Evolutionary conservation across 2,329 filamentous ascomycete species (phyloP).

Genomic region (Mycosphaerella sp.): DNA sequence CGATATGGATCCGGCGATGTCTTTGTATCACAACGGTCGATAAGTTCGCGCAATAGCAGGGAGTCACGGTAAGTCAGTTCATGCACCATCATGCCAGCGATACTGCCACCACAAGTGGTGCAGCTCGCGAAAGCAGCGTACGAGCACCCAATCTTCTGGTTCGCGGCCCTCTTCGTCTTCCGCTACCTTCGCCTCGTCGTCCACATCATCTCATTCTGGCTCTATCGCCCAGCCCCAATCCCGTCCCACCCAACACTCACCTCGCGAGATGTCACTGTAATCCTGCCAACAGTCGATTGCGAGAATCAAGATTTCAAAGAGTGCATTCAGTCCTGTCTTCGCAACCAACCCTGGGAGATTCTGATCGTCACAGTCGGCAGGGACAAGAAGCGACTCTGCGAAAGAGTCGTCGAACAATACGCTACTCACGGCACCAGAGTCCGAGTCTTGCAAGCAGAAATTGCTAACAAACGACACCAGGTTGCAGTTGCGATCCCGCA

Average conservation of each 20-base stretch:
- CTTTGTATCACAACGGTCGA: too few species aligned
- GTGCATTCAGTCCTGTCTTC: conserved; percentile 4
- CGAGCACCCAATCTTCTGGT: conserved; percentile 3
- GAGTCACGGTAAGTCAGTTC: not conserved
- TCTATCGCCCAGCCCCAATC: conserved; percentile 6
- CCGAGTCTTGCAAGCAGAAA: not conserved
- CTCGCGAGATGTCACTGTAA: conserved; percentile 7
- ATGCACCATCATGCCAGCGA: not conserved
- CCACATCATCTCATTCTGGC: conserved; percentile 8
- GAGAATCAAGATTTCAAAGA: conserved; percentile 11
- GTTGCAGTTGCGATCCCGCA: conserved; percentile 3
- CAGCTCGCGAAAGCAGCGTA: conserved; percentile 1
- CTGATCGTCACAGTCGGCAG: conserved; percentile 9
- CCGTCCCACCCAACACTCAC: not conserved
- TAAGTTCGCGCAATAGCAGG: too few species aligned
- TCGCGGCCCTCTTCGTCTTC: conserved; percentile 10
- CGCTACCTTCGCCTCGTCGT: conserved; percentile 11
- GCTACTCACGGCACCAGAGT: not conserved
- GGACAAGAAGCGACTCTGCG: not conserved
- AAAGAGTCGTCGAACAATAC: not conserved
- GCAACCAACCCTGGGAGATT: conserved; percentile 3
- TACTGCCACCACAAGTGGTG: not conserved
- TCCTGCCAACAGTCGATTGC: conserved; percentile 12
- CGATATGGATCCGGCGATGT: too few species aligned
- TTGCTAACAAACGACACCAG: conserved; percentile 13